A percentile compares a stretch with the other conserved stretches of the same genome.
These are phyloP conservation scores for Saprolegnia diclina DNA, from an alignment of 352 stramenopile genomes.

Conservation along the genomic window DNA sequence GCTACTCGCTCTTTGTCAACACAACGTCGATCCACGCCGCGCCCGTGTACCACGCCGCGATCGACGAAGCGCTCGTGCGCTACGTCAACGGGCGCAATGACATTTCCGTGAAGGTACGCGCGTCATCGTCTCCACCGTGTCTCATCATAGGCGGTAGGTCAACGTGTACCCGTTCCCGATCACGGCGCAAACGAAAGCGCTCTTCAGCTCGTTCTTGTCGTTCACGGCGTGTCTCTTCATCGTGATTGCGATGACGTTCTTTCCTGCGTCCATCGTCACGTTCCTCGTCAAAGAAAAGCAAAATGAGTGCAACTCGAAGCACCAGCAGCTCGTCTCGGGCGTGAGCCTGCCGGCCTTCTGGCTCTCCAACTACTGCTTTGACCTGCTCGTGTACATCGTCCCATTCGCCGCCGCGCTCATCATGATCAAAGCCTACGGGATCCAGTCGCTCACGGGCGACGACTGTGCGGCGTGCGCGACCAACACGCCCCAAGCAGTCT, in stretches of 20 bases:
- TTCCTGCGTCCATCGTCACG: constrained; percentile 87
- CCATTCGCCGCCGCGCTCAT: constrained; percentile 40
- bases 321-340: constrained; percentile 94
- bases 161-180: constrained; percentile 38
- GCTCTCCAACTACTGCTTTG: constrained; percentile 93
- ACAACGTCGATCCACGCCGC: constrained; percentile 46
- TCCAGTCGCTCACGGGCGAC: constrained; percentile 42
- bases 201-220: constrained; percentile 48
- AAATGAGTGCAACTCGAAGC: constrained; percentile 90
- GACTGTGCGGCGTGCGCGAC: constrained; percentile 45
- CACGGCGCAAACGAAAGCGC: constrained; percentile 38
- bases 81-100: constrained; percentile 35
- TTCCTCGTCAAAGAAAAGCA: constrained; percentile 96
- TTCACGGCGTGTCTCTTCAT: constrained; percentile 84
- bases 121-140: no score
- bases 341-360: constrained; percentile 93
- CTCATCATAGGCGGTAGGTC: no score
- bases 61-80: constrained; percentile 55
- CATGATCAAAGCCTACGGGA: constrained; percentile 46
- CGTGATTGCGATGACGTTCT: constrained; percentile 88
- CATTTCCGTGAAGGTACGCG: constrained; percentile 55
- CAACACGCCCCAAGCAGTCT: constrained; percentile 42
- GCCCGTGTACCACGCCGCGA: constrained; percentile 55
- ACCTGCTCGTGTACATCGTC: constrained; percentile 89
- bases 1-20: constrained; percentile 82